Base-by-base conservation (phyloP, 2,329 filamentous ascomycete genomes). In the Xylaria sp. region DNA sequence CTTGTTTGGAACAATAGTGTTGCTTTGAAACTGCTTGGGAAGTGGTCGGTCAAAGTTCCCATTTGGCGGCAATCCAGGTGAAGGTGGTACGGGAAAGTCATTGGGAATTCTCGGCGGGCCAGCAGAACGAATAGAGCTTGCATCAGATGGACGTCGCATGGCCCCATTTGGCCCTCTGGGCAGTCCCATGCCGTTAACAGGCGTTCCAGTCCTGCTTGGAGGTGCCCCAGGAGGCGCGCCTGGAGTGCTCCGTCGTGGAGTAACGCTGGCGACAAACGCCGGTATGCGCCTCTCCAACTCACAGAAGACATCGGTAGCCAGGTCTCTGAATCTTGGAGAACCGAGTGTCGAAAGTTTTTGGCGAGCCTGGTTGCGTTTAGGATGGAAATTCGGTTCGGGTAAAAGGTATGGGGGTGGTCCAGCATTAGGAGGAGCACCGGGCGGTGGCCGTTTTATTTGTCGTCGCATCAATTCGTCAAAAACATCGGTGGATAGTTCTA, bases 1-100 rank as follows among this genome's bases (percentile, higher is more conserved):
- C 82, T 98, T 99, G 78, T 97, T 98, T 0, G 96, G 96, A 36
- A 98, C 92, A 75, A 98, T 97, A 0, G 94, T 98, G 77, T 97
- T 98, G 77, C 92, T 95, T 78, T 97, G 94, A 72, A 97, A 94
- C 43, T 94, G 94, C 78, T 97, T 97, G 18, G 93, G 91, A 72
- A 93, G 88, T 4, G 94, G 94, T 53, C 93, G 87, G 48, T 91
- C 90, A 71, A 89, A 91, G 60, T 91, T 89, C 74, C 89, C 89
- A 55, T 85, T 85, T 7, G 83, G 83, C 56, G 83, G 83, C 57
- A 87, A 70, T 60, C 85, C 84, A 8, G 89, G 89, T 12, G 89
- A 90, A 12, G 86, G 84, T 68, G 87, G 90, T 55, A 89, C 85
- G 45, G 81, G 83, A 70, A 84, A 86, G 52, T 83, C 82, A 34